phyloP scores from a whole-genome alignment of 2,329 filamentous ascomycete genomes.

The Calonectria crousiana region DNA sequence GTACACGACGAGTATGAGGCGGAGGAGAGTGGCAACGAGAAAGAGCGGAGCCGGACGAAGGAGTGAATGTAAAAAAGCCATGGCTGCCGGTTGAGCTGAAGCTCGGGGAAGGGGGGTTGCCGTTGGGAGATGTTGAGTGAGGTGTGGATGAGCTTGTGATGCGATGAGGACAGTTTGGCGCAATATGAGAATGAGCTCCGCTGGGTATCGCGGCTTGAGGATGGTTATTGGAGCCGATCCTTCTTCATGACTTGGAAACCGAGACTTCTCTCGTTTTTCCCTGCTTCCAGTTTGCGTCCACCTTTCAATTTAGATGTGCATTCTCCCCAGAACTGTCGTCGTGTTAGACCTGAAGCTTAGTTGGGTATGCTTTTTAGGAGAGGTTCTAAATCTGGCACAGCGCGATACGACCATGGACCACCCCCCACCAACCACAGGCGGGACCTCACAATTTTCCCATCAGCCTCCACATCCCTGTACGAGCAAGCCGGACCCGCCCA shows the following conservation, averaged over 20 bases:
- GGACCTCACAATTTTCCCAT: conserved; percentile 38
- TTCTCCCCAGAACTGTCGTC: neutral
- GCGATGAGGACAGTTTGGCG: conserved; percentile 43
- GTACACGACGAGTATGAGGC: conserved; percentile 82
- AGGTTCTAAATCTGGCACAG: conserved; percentile 21
- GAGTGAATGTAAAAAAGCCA: conserved; percentile 43
- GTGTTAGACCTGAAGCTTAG: conserved; percentile 28
- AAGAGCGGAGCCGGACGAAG: conserved; percentile 63
- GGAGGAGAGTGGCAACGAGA: conserved; percentile 71
- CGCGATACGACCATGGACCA: conserved; percentile 17
- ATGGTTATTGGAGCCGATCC: neutral
- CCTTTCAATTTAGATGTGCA: neutral
- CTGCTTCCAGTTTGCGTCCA: neutral
- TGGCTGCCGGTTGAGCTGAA: conserved; percentile 19
- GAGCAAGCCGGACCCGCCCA: conserved; percentile 30
- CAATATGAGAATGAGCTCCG: conserved; percentile 17
- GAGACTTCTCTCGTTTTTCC: neutral
- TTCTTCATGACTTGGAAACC: conserved; percentile 30
- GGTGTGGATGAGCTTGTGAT: conserved; percentile 14
- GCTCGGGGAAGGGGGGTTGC: neutral
- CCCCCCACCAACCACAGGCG: conserved; percentile 25
- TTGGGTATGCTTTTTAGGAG: conserved; percentile 7
- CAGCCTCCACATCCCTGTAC: conserved; percentile 34
- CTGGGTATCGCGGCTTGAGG: neutral
- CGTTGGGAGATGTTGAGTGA: conserved; percentile 11